Evolutionary conservation across 768 basidiomycete species (phyloP).

Genomic region (Albatrellus ellisii): DNA sequence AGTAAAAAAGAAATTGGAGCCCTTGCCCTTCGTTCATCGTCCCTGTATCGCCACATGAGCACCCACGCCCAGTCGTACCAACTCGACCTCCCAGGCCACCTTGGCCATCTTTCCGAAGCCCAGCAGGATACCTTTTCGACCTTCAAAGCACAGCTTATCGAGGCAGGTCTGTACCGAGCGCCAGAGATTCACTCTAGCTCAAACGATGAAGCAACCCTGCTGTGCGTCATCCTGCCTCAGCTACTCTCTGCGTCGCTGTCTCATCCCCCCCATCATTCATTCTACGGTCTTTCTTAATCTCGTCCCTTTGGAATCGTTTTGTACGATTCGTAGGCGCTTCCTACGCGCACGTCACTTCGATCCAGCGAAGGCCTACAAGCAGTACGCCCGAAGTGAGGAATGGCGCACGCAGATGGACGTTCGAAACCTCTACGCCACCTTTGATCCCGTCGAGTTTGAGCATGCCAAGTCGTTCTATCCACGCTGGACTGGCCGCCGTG

Average conservation of each 20-base stretch:
- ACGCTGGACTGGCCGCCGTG: constrained; percentile 67
- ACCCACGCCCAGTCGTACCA: too few species aligned
- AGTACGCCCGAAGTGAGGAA: constrained; percentile 51
- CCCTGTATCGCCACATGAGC: too few species aligned
- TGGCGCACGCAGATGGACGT: constrained; percentile 60
- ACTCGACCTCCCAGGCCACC: constrained; percentile 31
- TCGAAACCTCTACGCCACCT: constrained; percentile 45
- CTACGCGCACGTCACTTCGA: constrained; percentile 70
- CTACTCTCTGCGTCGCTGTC: too few species aligned
- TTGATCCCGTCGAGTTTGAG: constrained; percentile 49
- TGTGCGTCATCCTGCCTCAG: too few species aligned
- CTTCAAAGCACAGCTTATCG: constrained; percentile 40
- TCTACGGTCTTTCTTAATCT: not conserved
- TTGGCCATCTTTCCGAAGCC: constrained; percentile 35
- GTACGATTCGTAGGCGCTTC: constrained; percentile 44
- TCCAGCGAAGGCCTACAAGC: constrained; percentile 45
- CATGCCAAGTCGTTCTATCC: constrained; percentile 54
- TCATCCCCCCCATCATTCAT: not conserved
- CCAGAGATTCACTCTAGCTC: constrained; percentile 26
- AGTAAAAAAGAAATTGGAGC: too few species aligned
- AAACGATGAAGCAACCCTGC: constrained; percentile 52
- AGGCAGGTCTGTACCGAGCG: constrained; percentile 36
- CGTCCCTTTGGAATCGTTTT: not conserved
- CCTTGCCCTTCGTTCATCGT: too few species aligned
- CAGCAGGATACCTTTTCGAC: constrained; percentile 35